These are phyloP conservation scores for Tricladium varicosporioides DNA, from an alignment of 2,329 filamentous ascomycete species.

Conservation along the genomic window DNA sequence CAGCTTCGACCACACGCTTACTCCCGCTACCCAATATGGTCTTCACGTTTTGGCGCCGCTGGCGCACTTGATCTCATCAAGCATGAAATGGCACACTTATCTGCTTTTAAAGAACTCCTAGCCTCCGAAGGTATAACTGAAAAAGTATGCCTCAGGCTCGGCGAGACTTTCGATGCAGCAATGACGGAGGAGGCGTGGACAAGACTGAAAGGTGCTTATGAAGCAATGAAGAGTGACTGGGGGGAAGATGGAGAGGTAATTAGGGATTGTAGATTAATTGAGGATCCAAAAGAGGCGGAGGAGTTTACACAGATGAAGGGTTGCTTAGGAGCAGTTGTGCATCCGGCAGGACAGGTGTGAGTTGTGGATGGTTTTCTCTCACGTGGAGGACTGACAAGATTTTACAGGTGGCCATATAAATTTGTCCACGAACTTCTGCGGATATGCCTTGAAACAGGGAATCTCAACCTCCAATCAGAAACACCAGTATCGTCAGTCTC, in stretches of 20 bases:
- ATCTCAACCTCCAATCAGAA: conserved; percentile 50
- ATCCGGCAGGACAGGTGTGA: conserved; percentile 21
- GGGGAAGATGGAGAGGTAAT: conserved; percentile 30
- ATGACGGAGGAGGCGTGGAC: conserved; percentile 35
- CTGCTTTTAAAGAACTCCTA: conserved; percentile 39
- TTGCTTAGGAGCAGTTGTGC: conserved; percentile 29
- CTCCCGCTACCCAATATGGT: conserved; percentile 33
- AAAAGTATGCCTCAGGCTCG: conserved; percentile 31
- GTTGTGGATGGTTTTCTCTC: no score
- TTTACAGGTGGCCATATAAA: conserved; percentile 41
- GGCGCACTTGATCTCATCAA: conserved; percentile 33
- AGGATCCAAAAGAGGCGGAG: conserved; percentile 30
- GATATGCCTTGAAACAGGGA: conserved; percentile 44
- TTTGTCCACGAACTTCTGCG: conserved; percentile 57
- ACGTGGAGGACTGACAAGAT: no score
- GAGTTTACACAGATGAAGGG: conserved; percentile 35
- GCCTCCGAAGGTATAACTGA: conserved; percentile 34
- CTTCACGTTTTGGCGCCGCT: conserved; percentile 28
- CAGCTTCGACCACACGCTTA: conserved; percentile 35
- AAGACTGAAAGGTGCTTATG: conserved; percentile 29
- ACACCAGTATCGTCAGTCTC: conserved; percentile 40
- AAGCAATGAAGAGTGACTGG: conserved; percentile 30
- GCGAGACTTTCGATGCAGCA: conserved; percentile 35
- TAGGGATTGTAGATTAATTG: conserved; percentile 32
- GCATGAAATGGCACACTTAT: conserved; percentile 32